Percentiles rank a stretch among this genome's conserved stretches.
Conservation (phyloP, 2,329 filamentous ascomycete genomes). For the Achaetomium macrosporum region DNA sequence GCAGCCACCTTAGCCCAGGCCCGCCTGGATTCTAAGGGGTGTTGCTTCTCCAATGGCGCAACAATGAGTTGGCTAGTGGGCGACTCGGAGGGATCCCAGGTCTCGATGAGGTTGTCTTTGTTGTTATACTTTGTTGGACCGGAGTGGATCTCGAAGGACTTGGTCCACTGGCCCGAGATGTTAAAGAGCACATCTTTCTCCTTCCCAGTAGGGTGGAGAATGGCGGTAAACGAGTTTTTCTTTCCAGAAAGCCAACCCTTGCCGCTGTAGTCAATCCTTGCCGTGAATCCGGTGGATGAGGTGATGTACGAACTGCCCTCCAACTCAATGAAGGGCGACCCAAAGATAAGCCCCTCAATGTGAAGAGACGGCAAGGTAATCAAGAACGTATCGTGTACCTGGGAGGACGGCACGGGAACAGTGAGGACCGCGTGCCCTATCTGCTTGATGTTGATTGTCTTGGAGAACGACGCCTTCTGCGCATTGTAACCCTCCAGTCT, state of each 20-base stretch:
- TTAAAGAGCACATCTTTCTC: slow-evolving; percentile 74
- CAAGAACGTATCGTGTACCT: slow-evolving; percentile 64
- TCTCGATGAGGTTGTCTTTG: slow-evolving; percentile 44
- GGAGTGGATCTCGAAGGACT: slow-evolving; percentile 71
- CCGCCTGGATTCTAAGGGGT: slow-evolving; percentile 78
- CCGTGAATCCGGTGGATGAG: slow-evolving; percentile 78
- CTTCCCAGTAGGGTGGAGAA: slow-evolving; percentile 62
- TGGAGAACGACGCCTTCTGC: slow-evolving; percentile 90
- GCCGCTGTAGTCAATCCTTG: slow-evolving; percentile 88
- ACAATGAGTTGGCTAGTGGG: slow-evolving; percentile 64
- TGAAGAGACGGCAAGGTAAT: slow-evolving; percentile 89
- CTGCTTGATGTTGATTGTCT: slow-evolving; percentile 92
- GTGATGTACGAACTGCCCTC: slow-evolving; percentile 80
- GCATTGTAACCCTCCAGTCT: slow-evolving; percentile 84
- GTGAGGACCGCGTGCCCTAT: slow-evolving; percentile 83
- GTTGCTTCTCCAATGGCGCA: slow-evolving; percentile 69
- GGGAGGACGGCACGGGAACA: slow-evolving; percentile 44
- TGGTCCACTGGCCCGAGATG: slow-evolving; percentile 87
- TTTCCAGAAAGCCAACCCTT: slow-evolving; percentile 94
- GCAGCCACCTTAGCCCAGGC: slow-evolving; percentile 84
- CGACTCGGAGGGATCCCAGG: slow-evolving; percentile 53
- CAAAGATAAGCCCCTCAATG: slow-evolving; percentile 86
- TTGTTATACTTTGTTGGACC: slow-evolving; percentile 49
- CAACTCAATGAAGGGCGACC: slow-evolving; percentile 84
- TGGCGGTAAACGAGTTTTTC: slow-evolving; percentile 83